A percentile compares a stretch with the other conserved stretches of the same genome.
Evolutionary conservation across 2,329 filamentous ascomycete genomes (phyloP).

Genomic region (Ophiostoma novo-ulmi): DNA sequence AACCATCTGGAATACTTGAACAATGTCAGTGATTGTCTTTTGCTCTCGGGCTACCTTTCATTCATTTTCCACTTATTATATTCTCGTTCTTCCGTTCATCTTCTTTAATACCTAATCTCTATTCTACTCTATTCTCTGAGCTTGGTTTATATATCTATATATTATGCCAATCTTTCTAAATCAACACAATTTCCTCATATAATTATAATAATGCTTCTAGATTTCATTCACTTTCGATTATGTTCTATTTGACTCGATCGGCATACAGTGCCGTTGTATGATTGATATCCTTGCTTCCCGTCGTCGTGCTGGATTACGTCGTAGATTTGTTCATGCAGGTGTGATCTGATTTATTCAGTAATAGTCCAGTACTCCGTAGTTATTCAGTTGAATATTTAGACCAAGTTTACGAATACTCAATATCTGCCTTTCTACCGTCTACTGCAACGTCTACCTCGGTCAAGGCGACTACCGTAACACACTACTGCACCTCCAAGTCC

Average conservation of each 20-base stretch:
- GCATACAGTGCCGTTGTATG: neutral
- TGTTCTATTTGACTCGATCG: neutral
- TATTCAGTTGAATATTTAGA: neutral
- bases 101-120: neutral
- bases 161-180: neutral
- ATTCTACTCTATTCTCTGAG: neutral
- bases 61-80: neutral
- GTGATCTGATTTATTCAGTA: neutral
- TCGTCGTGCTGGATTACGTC: neutral
- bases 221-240: neutral
- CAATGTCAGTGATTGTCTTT: no score
- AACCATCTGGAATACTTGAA: neutral
- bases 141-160: neutral
- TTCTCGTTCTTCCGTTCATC: neutral
- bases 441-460: neutral
- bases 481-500: neutral
- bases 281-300: conserved; percentile 4
- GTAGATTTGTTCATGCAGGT: neutral
- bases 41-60: no score
- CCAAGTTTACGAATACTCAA: no score
- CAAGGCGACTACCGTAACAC: neutral
- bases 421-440: no score
- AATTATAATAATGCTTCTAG: no score
- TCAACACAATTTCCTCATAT: no score
- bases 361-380: neutral